Base-by-base conservation (phyloP, 176 grass and related monocot species). In the Metroxylon sagu region DNA sequence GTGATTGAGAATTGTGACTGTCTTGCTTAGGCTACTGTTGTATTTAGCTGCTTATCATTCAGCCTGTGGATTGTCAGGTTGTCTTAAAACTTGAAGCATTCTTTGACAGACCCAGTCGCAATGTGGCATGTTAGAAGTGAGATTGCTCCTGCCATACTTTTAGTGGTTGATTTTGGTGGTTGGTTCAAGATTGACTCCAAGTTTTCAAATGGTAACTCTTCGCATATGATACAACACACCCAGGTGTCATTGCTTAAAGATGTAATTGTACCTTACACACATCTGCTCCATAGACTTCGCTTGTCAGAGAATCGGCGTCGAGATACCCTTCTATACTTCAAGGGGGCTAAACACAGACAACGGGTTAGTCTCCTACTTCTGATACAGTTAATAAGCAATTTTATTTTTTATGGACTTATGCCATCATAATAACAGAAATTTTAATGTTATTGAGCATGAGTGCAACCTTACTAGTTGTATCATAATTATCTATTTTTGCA, bases 141-240 rank as follows among this genome's bases (percentile, higher is more conserved):
- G 64, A 97, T 97, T 62, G 92, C 87, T 62, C 66, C 78, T 17
- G 72, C 87, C 52, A 88, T 97, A 68, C 81, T 97, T 70, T 66
- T 97, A 77, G 87, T 91, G 71, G 92, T 97, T 77, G 92, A 97
- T 78, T 91, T 97, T 80, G 87, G 87, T 5, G 81, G 92, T 1
- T 97, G 92, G 92, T 97, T 83, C 84, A 91, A 82, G 54, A 17
- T 85, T 5, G 87, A 97, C 75, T 88, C 78, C 39, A 81, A 85
- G 64, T 66, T 62, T 61, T 48, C 79, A 61, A 70, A 56, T 73
- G 28, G 23, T 58, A 80, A 76, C 57, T 61, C 57, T 50, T 87
- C 92, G 17, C 18, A 69, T 56, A 80, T 68, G 72, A 90, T 97
- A 82, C 80, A 88, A 0, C 86, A 97, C 27, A 88, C 71, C 3